A percentile compares a stretch with the other conserved stretches of the same genome.
Evolutionary conservation across 106 monocot genomes (phyloP).

Genomic region (Ottelia alismoides): DNA sequence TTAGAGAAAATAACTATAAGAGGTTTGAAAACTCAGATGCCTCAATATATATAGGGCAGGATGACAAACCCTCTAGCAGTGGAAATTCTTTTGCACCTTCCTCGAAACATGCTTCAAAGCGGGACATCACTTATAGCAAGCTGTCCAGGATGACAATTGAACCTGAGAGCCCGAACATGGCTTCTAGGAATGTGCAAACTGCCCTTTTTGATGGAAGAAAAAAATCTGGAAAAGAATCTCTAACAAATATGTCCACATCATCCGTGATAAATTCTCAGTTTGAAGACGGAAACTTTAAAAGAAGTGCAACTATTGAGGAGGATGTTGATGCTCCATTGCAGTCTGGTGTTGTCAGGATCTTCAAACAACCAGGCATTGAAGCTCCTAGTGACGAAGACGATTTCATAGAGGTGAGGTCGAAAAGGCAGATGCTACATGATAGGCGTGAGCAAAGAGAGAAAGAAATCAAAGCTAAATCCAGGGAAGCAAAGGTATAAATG

Average conservation of each 20-base stretch:
- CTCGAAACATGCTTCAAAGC: conserved; percentile 11
- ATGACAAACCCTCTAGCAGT: neutral
- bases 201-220: conserved; percentile 17
- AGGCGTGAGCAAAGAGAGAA: conserved; percentile 73
- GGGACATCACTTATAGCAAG: conserved; percentile 16
- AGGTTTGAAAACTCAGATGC: neutral
- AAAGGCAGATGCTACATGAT: conserved; percentile 88
- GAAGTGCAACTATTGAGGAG: conserved; percentile 27
- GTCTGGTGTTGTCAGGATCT: conserved; percentile 63
- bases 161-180: conserved; percentile 11
- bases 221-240: conserved; percentile 12
- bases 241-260: conserved; percentile 15
- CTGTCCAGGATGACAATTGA: conserved; percentile 16
- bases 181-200: conserved; percentile 8
- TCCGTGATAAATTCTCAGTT: conserved; percentile 11
- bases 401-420: conserved; percentile 92
- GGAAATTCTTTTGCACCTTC: neutral
- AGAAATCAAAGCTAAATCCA: conserved; percentile 71
- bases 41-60: neutral
- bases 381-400: conserved; percentile 80
- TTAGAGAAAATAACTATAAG: conserved; percentile 7
- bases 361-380: conserved; percentile 86
- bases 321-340: conserved; percentile 57
- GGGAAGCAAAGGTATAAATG: conserved; percentile 36
- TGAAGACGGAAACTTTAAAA: conserved; percentile 21